Percentiles rank a stretch among this genome's conserved stretches.
phyloP scores from a whole-genome alignment of 2,329 filamentous ascomycete genomes.

The Laburnicola sp. region DNA sequence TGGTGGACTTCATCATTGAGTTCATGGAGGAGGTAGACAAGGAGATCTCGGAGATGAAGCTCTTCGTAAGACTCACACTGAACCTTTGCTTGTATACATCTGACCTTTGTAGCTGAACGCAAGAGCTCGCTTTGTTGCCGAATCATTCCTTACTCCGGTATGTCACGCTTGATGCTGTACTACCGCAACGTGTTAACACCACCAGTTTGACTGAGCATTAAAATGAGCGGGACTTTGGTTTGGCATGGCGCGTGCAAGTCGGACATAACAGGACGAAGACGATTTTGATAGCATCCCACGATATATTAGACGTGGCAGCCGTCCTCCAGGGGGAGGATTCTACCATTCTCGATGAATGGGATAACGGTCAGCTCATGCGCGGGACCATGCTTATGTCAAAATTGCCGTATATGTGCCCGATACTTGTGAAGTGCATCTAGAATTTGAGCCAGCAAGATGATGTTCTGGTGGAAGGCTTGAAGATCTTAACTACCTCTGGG shows the following conservation, averaged over 20 bases:
- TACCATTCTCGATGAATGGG: not conserved
- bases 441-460: too few species aligned
- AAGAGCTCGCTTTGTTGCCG: slow-evolving; percentile 93
- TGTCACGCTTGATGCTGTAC: slow-evolving; percentile 26
- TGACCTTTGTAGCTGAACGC: slow-evolving; percentile 76
- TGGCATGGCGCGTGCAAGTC: not conserved
- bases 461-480: too few species aligned
- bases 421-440: not conserved
- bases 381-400: too few species aligned
- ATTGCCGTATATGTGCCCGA: too few species aligned
- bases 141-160: slow-evolving; percentile 96
- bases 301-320: not conserved
- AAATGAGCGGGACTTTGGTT: not conserved
- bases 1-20: slow-evolving; percentile 98
- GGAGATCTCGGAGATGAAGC: slow-evolving; percentile 99
- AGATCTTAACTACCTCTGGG: too few species aligned
- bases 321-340: not conserved
- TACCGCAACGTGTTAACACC: not conserved
- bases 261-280: not conserved
- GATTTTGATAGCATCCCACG: not conserved
- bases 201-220: slow-evolving; percentile 13
- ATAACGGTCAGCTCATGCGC: not conserved
- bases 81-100: slow-evolving; percentile 7
- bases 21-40: slow-evolving; percentile 99
- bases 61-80: slow-evolving; percentile 72